phyloP scores from a whole-genome alignment of 2,329 filamentous ascomycete species.

The Furcasterigmium sp. region DNA sequence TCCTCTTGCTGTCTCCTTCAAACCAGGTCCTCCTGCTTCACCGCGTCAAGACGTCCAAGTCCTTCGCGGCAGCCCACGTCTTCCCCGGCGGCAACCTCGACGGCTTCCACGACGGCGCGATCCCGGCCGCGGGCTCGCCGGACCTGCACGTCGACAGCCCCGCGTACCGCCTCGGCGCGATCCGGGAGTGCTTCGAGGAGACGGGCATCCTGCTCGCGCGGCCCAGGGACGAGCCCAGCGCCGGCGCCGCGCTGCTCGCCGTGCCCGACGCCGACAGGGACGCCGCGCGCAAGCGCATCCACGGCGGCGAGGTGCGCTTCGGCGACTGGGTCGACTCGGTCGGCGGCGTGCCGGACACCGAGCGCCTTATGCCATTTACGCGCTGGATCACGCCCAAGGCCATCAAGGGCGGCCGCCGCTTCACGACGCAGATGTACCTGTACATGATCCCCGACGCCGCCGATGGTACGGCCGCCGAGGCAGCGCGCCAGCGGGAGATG shows the following conservation, averaged over 20 bases:
- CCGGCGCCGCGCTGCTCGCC: neutral
- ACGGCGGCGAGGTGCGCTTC: conserved; percentile 62
- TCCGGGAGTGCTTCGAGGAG: conserved; percentile 93
- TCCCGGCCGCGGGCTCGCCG: conserved; percentile 39
- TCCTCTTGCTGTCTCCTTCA: conserved; percentile 76
- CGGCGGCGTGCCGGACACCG: conserved; percentile 59
- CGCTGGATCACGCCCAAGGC: conserved; percentile 78
- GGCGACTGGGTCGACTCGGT: conserved; percentile 53
- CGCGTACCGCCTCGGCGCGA: conserved; percentile 74
- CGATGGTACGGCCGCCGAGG: conserved; percentile 19
- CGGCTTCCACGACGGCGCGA: conserved; percentile 64
- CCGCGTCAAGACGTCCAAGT: conserved; percentile 73
- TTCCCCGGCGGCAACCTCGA: conserved; percentile 90
- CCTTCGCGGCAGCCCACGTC: conserved; percentile 89
- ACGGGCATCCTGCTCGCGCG: conserved; percentile 78
- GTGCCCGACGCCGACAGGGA: conserved; percentile 50
- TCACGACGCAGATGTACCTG: conserved; percentile 95
- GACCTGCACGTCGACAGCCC: conserved; percentile 64
- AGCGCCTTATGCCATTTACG: conserved; percentile 66
- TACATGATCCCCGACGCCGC: conserved; percentile 71
- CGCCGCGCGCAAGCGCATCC: conserved; percentile 61
- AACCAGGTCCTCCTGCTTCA: conserved; percentile 88
- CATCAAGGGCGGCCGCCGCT: conserved; percentile 62
- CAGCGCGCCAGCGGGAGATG: conserved; percentile 39
- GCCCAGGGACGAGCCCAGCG: conserved; percentile 6